Evolutionary conservation across 1,284 basidiomycete species (phyloP).

Genomic region (Pseudozyma sp.): DNA sequence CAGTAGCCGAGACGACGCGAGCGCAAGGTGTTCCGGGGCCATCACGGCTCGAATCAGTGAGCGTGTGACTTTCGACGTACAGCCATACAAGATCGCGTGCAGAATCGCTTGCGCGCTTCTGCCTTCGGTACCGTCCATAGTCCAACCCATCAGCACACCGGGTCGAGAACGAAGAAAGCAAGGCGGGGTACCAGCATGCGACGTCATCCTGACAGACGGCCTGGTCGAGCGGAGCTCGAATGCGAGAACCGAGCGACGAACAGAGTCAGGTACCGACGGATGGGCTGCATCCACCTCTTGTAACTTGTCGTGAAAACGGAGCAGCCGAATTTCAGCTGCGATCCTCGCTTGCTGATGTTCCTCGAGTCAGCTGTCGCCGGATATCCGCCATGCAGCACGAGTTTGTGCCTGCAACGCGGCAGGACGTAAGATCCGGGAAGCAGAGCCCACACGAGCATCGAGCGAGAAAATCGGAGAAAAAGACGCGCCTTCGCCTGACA

Average conservation of each 20-base stretch:
- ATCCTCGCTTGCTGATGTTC: slow-evolving; percentile 20
- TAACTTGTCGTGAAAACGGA: no score
- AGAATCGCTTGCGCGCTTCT: no score
- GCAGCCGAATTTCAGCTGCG: slow-evolving; percentile 7
- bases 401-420: no score
- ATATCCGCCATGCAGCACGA: slow-evolving; percentile 7
- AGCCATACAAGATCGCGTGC: no score
- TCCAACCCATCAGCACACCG: no score
- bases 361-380: slow-evolving; percentile 12
- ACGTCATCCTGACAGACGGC: not conserved
- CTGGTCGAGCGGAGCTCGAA: slow-evolving; percentile 4
- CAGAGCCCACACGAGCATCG: not conserved
- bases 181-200: not conserved
- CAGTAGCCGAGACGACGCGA: no score
- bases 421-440: not conserved
- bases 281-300: no score
- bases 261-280: not conserved
- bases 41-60: no score
- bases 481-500: not conserved
- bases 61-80: no score
- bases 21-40: no score
- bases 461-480: slow-evolving; percentile 11
- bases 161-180: not conserved
- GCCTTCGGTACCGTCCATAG: no score
- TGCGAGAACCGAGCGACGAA: not conserved